Evolutionary conservation across 495 filamentous ascomycete species (phyloP), one percentile per base, ranked within the genome.

Genomic region (Aspergillus steynii): DNA sequence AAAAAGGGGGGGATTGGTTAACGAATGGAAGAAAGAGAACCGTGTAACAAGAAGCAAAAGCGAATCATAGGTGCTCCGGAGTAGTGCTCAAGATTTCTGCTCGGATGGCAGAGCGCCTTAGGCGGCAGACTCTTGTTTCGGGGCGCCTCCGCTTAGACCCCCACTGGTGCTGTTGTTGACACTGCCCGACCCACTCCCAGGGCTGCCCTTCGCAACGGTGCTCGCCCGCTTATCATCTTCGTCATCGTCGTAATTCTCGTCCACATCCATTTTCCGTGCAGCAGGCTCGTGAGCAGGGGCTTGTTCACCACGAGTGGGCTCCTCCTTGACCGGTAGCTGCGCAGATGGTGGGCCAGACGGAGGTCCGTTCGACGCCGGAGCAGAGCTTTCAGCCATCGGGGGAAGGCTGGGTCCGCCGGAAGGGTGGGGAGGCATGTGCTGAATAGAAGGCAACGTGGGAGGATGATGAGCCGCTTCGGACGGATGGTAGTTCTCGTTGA

Each of bases 191-290:
- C 66, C 69, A 61, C 72, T 79, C n/a, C 73, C 74, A 56, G 78
- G 77, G 63, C 77, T 80, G 12, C 74, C 73, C 67, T 81, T 81
- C 5, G 68, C 63, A 28, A 61, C 74, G 31, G 65, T 62, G 51
- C 58, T 64, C 45, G 69, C 67, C 69, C 88, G 85, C 74, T 96
- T 93, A 62, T 96, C 93, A 56, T 89, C 90, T 15, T 76, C 86
- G 31, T 91, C 92, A 64, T 96, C 93, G 73, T 97, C 94, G 65
- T 99, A 96, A 61, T 96, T 87, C 73, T 99, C 94, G 70, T 99
- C 95, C 49, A 98, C 89, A 27, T 98, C 95, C 88, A 99, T 96
- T 73, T 96, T 95, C 8, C 95, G 85, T 37, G 90, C 90, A 5
- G 95, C 91, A 12, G 93, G 84, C 76, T 99, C 95, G 50, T 86